Evolutionary conservation across 73 alveolate genomes (phyloP).

Genomic region (Tetrahymena thermophila): DNA sequence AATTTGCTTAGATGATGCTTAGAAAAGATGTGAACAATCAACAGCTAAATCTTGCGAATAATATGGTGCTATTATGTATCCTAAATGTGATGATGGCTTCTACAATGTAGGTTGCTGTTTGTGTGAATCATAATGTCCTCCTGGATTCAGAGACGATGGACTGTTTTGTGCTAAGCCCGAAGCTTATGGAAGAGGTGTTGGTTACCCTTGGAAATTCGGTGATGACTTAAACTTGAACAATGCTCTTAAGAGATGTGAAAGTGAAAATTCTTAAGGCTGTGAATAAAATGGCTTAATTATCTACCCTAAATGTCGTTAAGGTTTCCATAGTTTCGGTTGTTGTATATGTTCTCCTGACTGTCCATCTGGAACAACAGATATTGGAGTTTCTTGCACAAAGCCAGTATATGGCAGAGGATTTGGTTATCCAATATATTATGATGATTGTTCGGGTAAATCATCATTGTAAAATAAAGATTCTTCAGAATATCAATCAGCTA

Average conservation of each 20-base stretch:
- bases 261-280: not conserved
- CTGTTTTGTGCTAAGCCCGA: not conserved
- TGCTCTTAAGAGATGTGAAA: not conserved
- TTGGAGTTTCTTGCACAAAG: not conserved
- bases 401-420: not conserved
- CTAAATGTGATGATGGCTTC: slow-evolving; percentile 33
- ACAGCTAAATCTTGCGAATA: slow-evolving; percentile 1
- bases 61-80: no score
- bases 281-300: not conserved
- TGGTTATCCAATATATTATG: slow-evolving; percentile 6
- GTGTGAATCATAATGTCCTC: not conserved
- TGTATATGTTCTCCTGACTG: not conserved
- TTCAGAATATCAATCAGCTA: not conserved
- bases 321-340: not conserved
- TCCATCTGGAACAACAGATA: not conserved
- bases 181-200: not conserved
- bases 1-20: not conserved
- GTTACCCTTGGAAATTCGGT: not conserved
- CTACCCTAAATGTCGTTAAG: not conserved
- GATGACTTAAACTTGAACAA: not conserved
- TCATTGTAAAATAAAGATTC: not conserved
- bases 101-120: slow-evolving; percentile 32
- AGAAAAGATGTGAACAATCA: not conserved
- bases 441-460: not conserved
- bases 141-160: no score